Percentiles rank a stretch among this genome's conserved stretches.
Evolutionary conservation across 352 stramenopile species (phyloP).

Genomic region (Globisporangium apiculatum): DNA sequence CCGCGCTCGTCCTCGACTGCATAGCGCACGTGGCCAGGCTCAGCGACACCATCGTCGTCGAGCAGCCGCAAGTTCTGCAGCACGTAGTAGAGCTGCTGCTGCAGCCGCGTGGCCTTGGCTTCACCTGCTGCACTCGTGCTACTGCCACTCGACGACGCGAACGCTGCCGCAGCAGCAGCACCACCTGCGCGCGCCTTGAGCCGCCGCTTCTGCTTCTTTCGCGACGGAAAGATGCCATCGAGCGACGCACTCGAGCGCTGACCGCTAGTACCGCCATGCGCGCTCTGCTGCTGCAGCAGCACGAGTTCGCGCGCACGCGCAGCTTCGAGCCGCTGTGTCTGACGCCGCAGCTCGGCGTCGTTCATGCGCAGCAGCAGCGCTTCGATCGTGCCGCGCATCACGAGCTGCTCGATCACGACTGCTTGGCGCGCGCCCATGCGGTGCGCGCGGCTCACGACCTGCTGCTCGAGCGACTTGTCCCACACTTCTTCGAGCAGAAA

Average conservation of each 20-base stretch:
- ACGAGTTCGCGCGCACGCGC: conserved; percentile 2
- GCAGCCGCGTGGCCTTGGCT: conserved; percentile 34
- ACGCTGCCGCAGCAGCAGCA: conserved; percentile 3
- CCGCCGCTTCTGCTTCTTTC: conserved; percentile 8
- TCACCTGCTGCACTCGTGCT: conserved; percentile 7
- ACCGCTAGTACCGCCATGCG: neutral
- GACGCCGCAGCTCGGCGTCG: conserved; percentile 11
- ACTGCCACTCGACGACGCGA: conserved; percentile 5
- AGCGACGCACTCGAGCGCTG: neutral
- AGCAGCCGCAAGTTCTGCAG: conserved; percentile 42
- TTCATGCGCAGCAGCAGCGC: conserved; percentile 54
- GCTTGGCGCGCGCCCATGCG: conserved; percentile 91
- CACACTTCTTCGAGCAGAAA: conserved; percentile 96
- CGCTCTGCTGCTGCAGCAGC: conserved; percentile 10
- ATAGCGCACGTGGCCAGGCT: conserved; percentile 40
- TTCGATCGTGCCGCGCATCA: conserved; percentile 85
- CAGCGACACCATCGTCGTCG: conserved; percentile 25
- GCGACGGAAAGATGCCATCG: neutral
- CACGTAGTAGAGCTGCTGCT: conserved; percentile 40
- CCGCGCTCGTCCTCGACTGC: conserved; percentile 30
- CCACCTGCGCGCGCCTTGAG: conserved; percentile 16
- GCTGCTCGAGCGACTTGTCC: conserved; percentile 93
- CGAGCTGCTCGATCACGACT: conserved; percentile 91
- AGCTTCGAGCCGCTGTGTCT: conserved; percentile 4
- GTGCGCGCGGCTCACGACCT: conserved; percentile 94